Base-by-base conservation (phyloP, 108 stramenopile species). In the Pelagomonas calceolata region DNA sequence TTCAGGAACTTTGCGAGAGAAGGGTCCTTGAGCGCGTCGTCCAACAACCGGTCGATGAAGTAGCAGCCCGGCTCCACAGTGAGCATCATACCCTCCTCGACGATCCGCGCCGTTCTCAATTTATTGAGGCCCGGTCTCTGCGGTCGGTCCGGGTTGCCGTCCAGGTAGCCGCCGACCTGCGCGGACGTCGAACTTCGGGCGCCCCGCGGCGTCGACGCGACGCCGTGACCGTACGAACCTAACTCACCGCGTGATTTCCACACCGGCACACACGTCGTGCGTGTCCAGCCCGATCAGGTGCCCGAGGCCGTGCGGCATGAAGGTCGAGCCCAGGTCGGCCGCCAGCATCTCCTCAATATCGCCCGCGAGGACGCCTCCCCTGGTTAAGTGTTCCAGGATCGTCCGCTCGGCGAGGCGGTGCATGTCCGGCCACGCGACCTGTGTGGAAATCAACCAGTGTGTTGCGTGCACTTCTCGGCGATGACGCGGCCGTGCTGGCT, bases 271-370 rank as follows among this genome's bases (percentile, higher is more conserved):
- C n/a, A n/a, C 95, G 74, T 99, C 98, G 79, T 99, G 98, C 0
- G 95, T 94, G 82, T 99, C 98, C 46, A 98, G 84, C 4, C 98
- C 98, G 75, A 99, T 94, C 14, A 98, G 82, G 83, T 99, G 98
- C 0, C 98, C 98, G 65, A 99, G 78, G 0, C 98, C 98, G 80
- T 96, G 95, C 4, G 98, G 98, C 95, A 99, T 97, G 75, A 99
- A 99, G 69, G 96, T 85, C 0, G 92, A 91, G 30, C 94, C 96
- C 14, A 99, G 75, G 71, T 82, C 69, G 85, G 80, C 81, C 67
- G 70, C 71, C 51, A 85, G 72, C 80, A 85, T 69, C 34, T 46
- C 85, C 16, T 86, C 85, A 26, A 86, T 46, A 29, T 65, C 72
- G 34, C 77, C 80, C 21, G 29, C 73, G 70, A 91, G 74, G 32